Evolutionary conservation across 805 yeast genomes (phyloP).

Genomic region (Pichia scutulata): DNA sequence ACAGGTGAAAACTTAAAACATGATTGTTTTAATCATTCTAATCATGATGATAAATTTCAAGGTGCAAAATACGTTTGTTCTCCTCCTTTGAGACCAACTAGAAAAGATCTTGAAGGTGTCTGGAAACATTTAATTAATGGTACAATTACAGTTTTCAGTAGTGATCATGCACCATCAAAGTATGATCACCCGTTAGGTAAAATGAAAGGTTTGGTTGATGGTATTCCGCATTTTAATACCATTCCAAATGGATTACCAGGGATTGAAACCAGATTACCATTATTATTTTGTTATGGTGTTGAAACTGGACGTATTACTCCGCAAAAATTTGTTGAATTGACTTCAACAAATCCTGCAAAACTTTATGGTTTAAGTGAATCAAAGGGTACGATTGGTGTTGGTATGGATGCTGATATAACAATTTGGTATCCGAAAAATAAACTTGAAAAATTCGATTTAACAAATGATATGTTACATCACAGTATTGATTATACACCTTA

Average conservation of each 20-base stretch:
- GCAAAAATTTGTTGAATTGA: constrained; percentile 36
- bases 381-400: constrained; percentile 37
- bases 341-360: constrained; percentile 38
- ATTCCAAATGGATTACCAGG: constrained; percentile 44
- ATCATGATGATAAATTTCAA: constrained; percentile 30
- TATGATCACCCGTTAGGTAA: constrained; percentile 36
- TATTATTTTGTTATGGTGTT: constrained; percentile 36
- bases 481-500: constrained; percentile 32
- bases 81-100: constrained; percentile 37
- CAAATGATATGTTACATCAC: constrained; percentile 29
- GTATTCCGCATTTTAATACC: constrained; percentile 32
- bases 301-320: constrained; percentile 31
- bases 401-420: constrained; percentile 40
- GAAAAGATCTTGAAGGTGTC: constrained; percentile 33
- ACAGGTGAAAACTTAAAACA: constrained; percentile 30
- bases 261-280: constrained; percentile 37
- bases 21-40: constrained; percentile 13
- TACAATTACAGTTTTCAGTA: constrained; percentile 36
- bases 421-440: constrained; percentile 36
- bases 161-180: constrained; percentile 39
- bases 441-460: constrained; percentile 18
- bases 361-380: constrained; percentile 34
- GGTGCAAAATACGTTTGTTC: constrained; percentile 44
- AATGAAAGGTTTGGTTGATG: constrained; percentile 32
- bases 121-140: constrained; percentile 40